Evolutionary conservation across 2,329 filamentous ascomycete genomes (phyloP).

Genomic region (Aaosphaeria pasadenensis): DNA sequence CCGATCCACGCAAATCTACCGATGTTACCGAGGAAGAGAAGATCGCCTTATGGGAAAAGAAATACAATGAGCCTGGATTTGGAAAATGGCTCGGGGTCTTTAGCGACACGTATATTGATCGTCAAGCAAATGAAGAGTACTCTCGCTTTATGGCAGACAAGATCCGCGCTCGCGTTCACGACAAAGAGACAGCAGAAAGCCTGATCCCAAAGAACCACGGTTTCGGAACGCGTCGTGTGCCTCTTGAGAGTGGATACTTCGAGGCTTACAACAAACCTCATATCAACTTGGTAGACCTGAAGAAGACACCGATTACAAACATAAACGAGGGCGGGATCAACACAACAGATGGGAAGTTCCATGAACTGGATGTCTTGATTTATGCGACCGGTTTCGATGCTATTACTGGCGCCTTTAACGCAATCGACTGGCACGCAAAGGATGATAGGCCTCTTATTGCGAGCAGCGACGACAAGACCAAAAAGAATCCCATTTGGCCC

Average conservation of each 20-base stretch:
- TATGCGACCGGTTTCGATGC: constrained; percentile 45
- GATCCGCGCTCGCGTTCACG: constrained; percentile 26
- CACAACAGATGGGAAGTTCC: constrained; percentile 28
- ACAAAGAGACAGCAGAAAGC: constrained; percentile 43
- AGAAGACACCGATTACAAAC: constrained; percentile 31
- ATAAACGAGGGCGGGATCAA: constrained; percentile 35
- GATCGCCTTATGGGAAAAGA: constrained; percentile 25
- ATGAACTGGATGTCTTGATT: constrained; percentile 37
- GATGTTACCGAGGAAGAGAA: constrained; percentile 33
- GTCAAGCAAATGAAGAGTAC: constrained; percentile 20
- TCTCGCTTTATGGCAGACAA: constrained; percentile 32
- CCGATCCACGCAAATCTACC: constrained; percentile 26
- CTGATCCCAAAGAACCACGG: constrained; percentile 37
- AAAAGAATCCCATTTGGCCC: constrained; percentile 12
- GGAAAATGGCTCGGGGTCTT: constrained; percentile 22
- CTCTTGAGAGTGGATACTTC: constrained; percentile 41
- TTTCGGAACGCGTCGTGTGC: constrained; percentile 40
- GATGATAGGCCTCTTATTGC: constrained; percentile 17
- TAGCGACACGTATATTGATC: constrained; percentile 17
- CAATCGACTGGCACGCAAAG: constrained; percentile 19
- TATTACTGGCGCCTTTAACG: constrained; percentile 24
- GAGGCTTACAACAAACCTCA: constrained; percentile 38
- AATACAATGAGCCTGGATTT: neutral
- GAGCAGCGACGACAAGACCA: constrained; percentile 8
- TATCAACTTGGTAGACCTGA: constrained; percentile 31